Evolutionary conservation across 257 asterid genomes (phyloP).

Genomic region (Perilla frutescens): DNA sequence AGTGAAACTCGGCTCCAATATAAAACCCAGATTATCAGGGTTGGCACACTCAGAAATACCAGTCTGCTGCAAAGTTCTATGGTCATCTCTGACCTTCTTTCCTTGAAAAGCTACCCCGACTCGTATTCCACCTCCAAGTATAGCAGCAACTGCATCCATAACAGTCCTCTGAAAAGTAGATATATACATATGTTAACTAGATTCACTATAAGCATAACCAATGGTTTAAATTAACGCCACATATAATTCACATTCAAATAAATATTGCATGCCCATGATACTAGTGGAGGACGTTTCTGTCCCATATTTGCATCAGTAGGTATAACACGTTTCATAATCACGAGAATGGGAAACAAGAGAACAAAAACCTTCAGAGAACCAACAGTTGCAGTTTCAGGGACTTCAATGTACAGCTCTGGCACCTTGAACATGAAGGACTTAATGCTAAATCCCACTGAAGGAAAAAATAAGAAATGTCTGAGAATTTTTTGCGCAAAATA

Average conservation of each 20-base stretch:
- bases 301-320: not conserved
- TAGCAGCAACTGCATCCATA: conserved; percentile 74
- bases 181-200: conserved; percentile 5
- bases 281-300: not conserved
- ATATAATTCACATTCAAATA: conserved; percentile 4
- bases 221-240: conserved; percentile 13
- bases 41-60: conserved; percentile 62
- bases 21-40: conserved; percentile 67
- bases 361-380: conserved; percentile 86
- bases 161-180: conserved; percentile 63
- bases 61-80: conserved; percentile 71
- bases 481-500: conserved; percentile 18
- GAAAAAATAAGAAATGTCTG: conserved; percentile 20
- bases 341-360: conserved; percentile 8
- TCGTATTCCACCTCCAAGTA: conserved; percentile 68
- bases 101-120: conserved; percentile 78
- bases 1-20: conserved; percentile 57
- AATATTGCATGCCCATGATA: not conserved
- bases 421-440: conserved; percentile 94
- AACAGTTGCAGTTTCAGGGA: conserved; percentile 89
- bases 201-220: not conserved
- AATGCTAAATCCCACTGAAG: conserved; percentile 83
- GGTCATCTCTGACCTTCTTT: conserved; percentile 73
- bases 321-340: not conserved
- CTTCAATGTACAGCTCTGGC: conserved; percentile 95